Evolutionary conservation across 768 basidiomycete species (phyloP), one percentile per base, ranked within the genome.

Genomic region (Hericium alpestre): DNA sequence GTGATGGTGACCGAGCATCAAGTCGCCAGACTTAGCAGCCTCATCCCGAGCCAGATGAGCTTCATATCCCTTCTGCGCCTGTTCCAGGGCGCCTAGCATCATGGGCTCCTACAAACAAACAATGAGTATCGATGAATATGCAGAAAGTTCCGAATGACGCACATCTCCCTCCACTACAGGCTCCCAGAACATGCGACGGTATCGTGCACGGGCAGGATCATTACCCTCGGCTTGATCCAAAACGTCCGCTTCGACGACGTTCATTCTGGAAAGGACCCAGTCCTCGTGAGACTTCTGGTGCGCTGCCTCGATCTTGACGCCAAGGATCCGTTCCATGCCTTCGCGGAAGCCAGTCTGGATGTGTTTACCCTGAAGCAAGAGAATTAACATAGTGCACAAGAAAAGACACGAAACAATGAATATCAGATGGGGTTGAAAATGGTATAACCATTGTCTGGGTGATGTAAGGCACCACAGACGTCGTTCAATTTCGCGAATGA

Each of bases 241-340:
- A 38, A 71, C 66, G 64, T 91, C 89, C 0, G 86, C 86, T 61
- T 79, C 76, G 9, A 76, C 73, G 8, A 76, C 76, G 59, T 87
- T 79, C 20, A 74, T 72, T 49, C 82, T 65, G n/a, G 67, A 56
- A 47, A 65, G 60, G 1, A 60, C 51, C 41, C 59, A 58, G 43
- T 54, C 61, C 27, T 55, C 55, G 23, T 58, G 62, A 6, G 38
- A 32, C 41, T 52, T 58, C 50, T 43, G 48, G 48, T 54, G 53
- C n/a, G 50, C 23, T 41, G 51, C 55, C 22, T 64, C 61, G 6
- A 60, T 58, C 20, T 68, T 70, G n/a, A 87, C 81, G 40, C 81
- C 86, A 27, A 96, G 74, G 4, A 90, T 68, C 41, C 71, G 71
- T 64, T 96, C 92, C 93, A 96, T 96, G 16, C 86, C 90, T 47